These are phyloP conservation scores for Serendipita sp. DNA, from an alignment of 768 basidiomycete genomes.

Conservation along the genomic window DNA sequence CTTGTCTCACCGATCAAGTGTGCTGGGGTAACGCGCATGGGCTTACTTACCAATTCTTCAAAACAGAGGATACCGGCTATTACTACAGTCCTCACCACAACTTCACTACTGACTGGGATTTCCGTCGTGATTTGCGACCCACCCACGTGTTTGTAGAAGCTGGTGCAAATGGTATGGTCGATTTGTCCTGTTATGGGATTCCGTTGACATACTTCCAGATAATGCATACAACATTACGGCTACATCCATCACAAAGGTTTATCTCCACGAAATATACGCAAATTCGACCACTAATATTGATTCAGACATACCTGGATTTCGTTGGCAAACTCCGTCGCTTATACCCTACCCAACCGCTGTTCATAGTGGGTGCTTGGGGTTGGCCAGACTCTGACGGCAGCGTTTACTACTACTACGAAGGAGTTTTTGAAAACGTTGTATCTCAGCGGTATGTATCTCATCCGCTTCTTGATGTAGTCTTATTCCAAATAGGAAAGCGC, in stretches of 20 bases:
- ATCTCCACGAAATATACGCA: not conserved
- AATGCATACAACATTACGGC: slow-evolving; percentile 34
- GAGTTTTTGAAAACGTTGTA: slow-evolving; percentile 33
- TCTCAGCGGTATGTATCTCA: slow-evolving; percentile 20
- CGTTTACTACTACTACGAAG: slow-evolving; percentile 31
- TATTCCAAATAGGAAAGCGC: slow-evolving; percentile 19
- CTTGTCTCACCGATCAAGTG: slow-evolving; percentile 25
- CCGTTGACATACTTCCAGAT: slow-evolving; percentile 17
- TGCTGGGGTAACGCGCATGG: slow-evolving; percentile 16
- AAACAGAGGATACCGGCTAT: slow-evolving; percentile 40
- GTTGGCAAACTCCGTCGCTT: slow-evolving; percentile 28
- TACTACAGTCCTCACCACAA: slow-evolving; percentile 41
- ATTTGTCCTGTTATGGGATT: slow-evolving; percentile 28
- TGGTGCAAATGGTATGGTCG: slow-evolving; percentile 5
- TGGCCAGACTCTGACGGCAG: slow-evolving; percentile 38
- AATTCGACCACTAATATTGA: not conserved
- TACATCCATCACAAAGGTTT: slow-evolving; percentile 21
- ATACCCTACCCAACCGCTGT: slow-evolving; percentile 32
- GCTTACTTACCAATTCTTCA: slow-evolving; percentile 8
- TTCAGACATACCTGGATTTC: slow-evolving; percentile 19
- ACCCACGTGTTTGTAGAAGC: slow-evolving; percentile 39
- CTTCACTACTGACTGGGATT: slow-evolving; percentile 45
- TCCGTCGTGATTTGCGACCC: slow-evolving; percentile 31
- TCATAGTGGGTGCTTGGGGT: slow-evolving; percentile 43
- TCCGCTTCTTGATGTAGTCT: not conserved